Percentiles rank a stretch among this genome's conserved stretches.
Evolutionary conservation across 495 filamentous ascomycete species (phyloP).

Genomic region (Lophium mytilinum): DNA sequence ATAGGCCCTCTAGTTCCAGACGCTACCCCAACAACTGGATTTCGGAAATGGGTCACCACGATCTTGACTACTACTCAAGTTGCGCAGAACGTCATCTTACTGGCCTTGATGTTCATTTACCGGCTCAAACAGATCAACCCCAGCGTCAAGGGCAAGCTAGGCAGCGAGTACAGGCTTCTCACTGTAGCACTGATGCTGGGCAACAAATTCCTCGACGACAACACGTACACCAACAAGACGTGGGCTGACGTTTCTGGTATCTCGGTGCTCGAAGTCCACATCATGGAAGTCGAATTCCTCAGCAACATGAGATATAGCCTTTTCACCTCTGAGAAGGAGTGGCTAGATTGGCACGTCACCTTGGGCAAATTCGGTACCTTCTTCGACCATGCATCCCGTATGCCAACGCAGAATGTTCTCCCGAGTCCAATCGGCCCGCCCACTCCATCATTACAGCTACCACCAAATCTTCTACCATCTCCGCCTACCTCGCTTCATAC

Average conservation of each 20-base stretch:
- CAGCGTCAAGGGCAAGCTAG: slow-evolving; percentile 75
- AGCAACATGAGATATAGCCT: slow-evolving; percentile 97
- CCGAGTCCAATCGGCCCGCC: slow-evolving; percentile 36
- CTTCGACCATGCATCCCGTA: slow-evolving; percentile 55
- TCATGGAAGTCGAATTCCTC: slow-evolving; percentile 99
- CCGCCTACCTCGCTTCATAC: slow-evolving; percentile 43
- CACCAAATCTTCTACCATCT: slow-evolving; percentile 38
- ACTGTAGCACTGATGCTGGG: slow-evolving; percentile 97
- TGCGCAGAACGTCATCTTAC: slow-evolving; percentile 86
- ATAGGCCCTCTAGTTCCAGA: slow-evolving; percentile 54
- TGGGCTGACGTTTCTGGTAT: slow-evolving; percentile 99
- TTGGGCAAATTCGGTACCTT: slow-evolving; percentile 71
- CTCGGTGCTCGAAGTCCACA: slow-evolving; percentile 87
- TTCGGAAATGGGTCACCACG: slow-evolving; percentile 87
- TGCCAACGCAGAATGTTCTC: neutral
- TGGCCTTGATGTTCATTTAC: slow-evolving; percentile 90
- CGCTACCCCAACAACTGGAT: slow-evolving; percentile 68
- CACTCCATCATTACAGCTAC: slow-evolving; percentile 34
- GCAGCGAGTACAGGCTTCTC: slow-evolving; percentile 91
- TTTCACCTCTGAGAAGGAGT: slow-evolving; percentile 71
- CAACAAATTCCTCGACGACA: slow-evolving; percentile 98
- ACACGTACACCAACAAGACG: slow-evolving; percentile 99
- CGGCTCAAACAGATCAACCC: slow-evolving; percentile 85
- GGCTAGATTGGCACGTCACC: slow-evolving; percentile 77
- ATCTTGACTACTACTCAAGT: slow-evolving; percentile 94